A percentile compares a stretch with the other conserved stretches of the same genome.
These are phyloP conservation scores for Akanthomyces dipterigenus DNA, from an alignment of 2,329 filamentous ascomycete genomes.

Conservation along the genomic window DNA sequence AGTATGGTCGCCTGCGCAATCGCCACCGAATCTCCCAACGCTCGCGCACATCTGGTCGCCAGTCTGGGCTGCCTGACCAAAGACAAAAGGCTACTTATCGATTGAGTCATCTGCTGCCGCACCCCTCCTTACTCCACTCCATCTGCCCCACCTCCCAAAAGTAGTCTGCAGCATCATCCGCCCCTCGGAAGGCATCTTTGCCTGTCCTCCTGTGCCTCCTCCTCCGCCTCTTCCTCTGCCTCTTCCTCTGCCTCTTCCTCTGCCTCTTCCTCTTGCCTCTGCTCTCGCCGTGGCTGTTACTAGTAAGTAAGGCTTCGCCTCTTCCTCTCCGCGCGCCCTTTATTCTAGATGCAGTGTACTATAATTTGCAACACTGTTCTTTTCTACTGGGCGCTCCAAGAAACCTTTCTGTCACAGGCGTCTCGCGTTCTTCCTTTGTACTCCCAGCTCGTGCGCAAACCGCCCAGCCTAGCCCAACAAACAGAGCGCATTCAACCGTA, in stretches of 20 bases:
- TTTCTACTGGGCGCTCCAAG: background rate
- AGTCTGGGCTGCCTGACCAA: background rate
- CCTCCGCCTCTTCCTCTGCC: background rate
- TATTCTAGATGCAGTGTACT: background rate
- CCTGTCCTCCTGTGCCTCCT: background rate
- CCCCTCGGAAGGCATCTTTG: background rate
- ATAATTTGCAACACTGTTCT: background rate
- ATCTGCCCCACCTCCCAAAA: background rate
- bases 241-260: background rate
- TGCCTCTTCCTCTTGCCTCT: no score
- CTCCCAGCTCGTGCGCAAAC: background rate
- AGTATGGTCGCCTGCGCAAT: background rate
- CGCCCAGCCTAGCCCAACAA: background rate
- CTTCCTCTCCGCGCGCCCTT: background rate
- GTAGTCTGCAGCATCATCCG: background rate
- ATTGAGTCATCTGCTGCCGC: slow-evolving; percentile 7
- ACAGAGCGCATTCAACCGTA: background rate
- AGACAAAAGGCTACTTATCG: slow-evolving; percentile 2
- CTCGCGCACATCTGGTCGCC: background rate
- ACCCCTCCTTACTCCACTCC: background rate
- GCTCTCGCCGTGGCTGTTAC: no score
- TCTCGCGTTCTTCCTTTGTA: background rate
- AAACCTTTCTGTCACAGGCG: background rate
- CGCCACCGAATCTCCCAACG: background rate
- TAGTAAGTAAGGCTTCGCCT: no score